Evolutionary conservation across 2,329 filamentous ascomycete genomes (phyloP), one percentile per base, ranked within the genome.

Genomic region (Penicillium sp.): DNA sequence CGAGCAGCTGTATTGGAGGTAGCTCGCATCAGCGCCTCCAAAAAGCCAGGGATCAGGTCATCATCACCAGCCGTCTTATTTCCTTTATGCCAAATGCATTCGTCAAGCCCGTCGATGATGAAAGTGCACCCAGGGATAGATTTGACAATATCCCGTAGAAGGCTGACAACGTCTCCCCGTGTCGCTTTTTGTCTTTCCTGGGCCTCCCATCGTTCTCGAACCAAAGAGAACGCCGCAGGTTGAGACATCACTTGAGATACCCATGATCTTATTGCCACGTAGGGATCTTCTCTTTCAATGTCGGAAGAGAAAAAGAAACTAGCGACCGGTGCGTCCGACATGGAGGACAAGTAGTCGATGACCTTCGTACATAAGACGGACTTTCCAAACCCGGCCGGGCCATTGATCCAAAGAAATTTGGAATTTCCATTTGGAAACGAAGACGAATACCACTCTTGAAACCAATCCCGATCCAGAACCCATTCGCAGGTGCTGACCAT

Each of bases 351-450:
- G n/a, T 56, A 27, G 3, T 56, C 41, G 14, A 50, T 44, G 8
- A 53, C 13, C 7, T 16, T 56, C 3, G 45, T 41, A 38, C 54
- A 56, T 18, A 56, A 27, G 6, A 53, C 21, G 2, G 54, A 47
- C 29, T 56, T 56, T 22, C 54, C 54, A 44, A 56, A 53, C 1
- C 54, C 49, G 0, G 54, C 49, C 10, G 49, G 49, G 3, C 54
- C 54, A 21, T 56, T 46, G 9, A 56, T 42, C 54, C 49, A 56
- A 14, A 53, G 54, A 7, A 50, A 3, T 16, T 56, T 56, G 1
- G 54, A 16, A 7, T 14, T 7, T 8, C 29, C 29, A 3, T n/a
- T 8, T 5, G 45, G 18, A 18, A 55, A 55, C 4, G 49, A 36
- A 6, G 45, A 24, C 3, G 49, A 50, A 2, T 42, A 22, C 54